These are phyloP conservation scores for Epichloe coenophiala DNA, from an alignment of 2,329 filamentous ascomycete species.

Conservation along the genomic window DNA sequence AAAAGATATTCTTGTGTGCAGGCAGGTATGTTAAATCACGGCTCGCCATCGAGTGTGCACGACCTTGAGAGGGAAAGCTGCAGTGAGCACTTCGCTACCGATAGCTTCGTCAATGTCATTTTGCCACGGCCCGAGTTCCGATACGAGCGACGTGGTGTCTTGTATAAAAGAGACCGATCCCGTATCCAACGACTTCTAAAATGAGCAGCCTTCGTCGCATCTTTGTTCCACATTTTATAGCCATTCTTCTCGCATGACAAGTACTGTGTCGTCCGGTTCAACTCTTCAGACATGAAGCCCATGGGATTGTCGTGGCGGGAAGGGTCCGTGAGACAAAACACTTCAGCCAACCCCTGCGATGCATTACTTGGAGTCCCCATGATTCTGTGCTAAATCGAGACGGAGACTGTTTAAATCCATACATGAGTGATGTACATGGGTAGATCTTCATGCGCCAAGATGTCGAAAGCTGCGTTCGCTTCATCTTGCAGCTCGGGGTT, in stretches of 20 bases:
- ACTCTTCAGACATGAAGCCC: constrained; percentile 64
- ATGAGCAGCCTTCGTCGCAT: too few species aligned
- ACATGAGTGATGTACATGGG: constrained; percentile 57
- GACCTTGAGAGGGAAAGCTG: too few species aligned
- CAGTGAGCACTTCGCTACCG: too few species aligned
- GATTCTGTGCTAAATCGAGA: constrained; percentile 52
- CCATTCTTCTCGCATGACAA: too few species aligned
- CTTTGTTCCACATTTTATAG: too few species aligned
- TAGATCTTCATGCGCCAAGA: constrained; percentile 51
- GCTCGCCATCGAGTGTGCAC: too few species aligned
- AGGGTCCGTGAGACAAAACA: constrained; percentile 64
- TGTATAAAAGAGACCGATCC: too few species aligned
- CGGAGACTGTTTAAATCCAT: constrained; percentile 53
- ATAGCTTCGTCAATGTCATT: too few species aligned
- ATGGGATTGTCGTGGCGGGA: constrained; percentile 60
- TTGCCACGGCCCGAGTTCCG: too few species aligned
- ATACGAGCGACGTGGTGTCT: too few species aligned
- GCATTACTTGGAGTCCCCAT: constrained; percentile 54
- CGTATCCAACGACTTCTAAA: too few species aligned
- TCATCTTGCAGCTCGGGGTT: constrained; percentile 49
- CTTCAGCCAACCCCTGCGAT: constrained; percentile 57
- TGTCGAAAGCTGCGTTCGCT: constrained; percentile 47
- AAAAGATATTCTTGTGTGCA: neutral
- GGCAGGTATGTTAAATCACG: too few species aligned
- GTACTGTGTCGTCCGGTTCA: constrained; percentile 56